Evolutionary conservation across 192 early-diverging fungal species (phyloP).

Genomic region (Coemansia brasiliensis): DNA sequence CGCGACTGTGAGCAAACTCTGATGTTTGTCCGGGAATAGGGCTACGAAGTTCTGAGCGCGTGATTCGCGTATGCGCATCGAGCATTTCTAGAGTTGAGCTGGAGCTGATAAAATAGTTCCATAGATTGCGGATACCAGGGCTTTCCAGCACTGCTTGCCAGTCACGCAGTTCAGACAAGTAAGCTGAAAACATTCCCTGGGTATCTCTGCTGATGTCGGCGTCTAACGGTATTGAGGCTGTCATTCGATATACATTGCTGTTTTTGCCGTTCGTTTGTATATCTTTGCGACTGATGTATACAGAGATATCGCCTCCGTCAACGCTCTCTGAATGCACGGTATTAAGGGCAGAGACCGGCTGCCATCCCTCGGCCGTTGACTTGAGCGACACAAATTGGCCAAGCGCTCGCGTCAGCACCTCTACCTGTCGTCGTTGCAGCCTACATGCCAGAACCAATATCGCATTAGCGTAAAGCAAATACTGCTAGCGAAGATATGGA

Average conservation of each 20-base stretch:
- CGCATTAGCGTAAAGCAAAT: neutral
- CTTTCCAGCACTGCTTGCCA: slow-evolving; percentile 54
- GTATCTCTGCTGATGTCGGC: slow-evolving; percentile 27
- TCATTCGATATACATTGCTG: slow-evolving; percentile 41
- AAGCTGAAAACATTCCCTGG: slow-evolving; percentile 42
- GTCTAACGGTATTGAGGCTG: slow-evolving; percentile 46
- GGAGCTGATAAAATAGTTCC: slow-evolving; percentile 46
- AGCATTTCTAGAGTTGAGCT: slow-evolving; percentile 48
- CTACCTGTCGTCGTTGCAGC: slow-evolving; percentile 47
- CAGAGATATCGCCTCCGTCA: slow-evolving; percentile 39
- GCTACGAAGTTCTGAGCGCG: slow-evolving; percentile 31
- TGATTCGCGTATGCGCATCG: slow-evolving; percentile 45
- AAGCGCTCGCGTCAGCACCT: slow-evolving; percentile 41
- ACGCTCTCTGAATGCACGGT: slow-evolving; percentile 6
- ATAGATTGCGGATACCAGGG: slow-evolving; percentile 43
- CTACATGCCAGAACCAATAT: slow-evolving; percentile 13
- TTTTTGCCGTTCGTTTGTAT: neutral
- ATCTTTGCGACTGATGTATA: slow-evolving; percentile 25
- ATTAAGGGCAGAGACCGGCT: slow-evolving; percentile 14
- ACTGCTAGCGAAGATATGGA: no score
- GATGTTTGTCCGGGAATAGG: slow-evolving; percentile 34
- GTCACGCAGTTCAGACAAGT: slow-evolving; percentile 52
- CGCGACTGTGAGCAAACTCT: slow-evolving; percentile 41
- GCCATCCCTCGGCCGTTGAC: slow-evolving; percentile 45
- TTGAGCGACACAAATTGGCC: slow-evolving; percentile 47